phyloP scores from a whole-genome alignment of 2,329 filamentous ascomycete genomes.

The Ascochyta rabiei region DNA sequence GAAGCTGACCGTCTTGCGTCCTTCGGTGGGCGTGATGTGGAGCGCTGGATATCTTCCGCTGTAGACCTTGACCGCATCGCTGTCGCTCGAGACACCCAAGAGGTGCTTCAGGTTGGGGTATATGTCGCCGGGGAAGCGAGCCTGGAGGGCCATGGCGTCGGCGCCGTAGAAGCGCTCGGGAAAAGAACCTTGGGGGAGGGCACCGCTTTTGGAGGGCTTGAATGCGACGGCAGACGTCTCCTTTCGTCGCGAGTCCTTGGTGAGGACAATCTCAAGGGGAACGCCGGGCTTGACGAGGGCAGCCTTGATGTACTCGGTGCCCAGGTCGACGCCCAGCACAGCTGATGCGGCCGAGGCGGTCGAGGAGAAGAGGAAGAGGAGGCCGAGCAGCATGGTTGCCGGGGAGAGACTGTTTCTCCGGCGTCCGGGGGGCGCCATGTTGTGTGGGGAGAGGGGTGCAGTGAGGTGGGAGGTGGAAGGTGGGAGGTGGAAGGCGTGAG shows the following conservation, averaged over 20 bases:
- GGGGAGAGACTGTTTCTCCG: conserved; percentile 49
- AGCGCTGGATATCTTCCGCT: conserved; percentile 78
- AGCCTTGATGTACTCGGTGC: conserved; percentile 96
- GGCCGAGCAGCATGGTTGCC: conserved; percentile 57
- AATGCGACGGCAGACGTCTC: conserved; percentile 90
- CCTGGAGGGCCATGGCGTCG: conserved; percentile 85
- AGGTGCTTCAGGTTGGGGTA: conserved; percentile 93
- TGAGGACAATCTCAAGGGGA: conserved; percentile 95
- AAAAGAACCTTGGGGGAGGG: conserved; percentile 64
- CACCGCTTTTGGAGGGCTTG: conserved; percentile 76
- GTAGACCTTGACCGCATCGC: conserved; percentile 71
- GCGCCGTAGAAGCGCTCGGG: conserved; percentile 92
- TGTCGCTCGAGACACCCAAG: conserved; percentile 70
- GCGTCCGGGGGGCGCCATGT: conserved; percentile 56
- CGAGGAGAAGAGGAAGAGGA: conserved; percentile 60
- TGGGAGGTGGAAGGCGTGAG: not conserved
- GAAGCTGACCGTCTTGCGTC: conserved; percentile 73
- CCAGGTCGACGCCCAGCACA: conserved; percentile 90
- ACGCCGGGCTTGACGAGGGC: conserved; percentile 95
- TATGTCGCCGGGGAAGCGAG: conserved; percentile 89
- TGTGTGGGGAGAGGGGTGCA: conserved; percentile 28
- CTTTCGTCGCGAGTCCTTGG: conserved; percentile 97
- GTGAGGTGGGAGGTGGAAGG: conserved; percentile 2
- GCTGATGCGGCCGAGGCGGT: conserved; percentile 70
- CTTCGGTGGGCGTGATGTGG: conserved; percentile 66